Evolutionary conservation across 1,284 basidiomycete species (phyloP), one percentile per base, ranked within the genome.

Genomic region (Ustilago lituana): DNA sequence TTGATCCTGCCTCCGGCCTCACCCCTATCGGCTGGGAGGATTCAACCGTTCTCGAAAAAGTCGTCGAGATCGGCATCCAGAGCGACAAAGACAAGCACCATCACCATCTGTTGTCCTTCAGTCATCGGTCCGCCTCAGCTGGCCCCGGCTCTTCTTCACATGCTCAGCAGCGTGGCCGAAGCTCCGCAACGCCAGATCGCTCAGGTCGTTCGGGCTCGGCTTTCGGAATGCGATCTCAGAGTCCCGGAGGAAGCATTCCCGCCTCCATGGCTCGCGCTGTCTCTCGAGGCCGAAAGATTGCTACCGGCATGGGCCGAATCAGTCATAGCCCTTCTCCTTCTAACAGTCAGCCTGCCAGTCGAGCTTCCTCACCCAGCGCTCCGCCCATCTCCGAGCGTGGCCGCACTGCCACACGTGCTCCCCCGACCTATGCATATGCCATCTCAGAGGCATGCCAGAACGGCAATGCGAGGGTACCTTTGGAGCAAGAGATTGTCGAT

Each of bases 1-100:
- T 81, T 23, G 77, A 81, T 41, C 47, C 79, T 2, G 39, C 62
- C 4, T 59, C 73, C 14, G 70, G 67, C 32, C 63, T 72, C 35
- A 68, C 64, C 14, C 77, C 78, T 9, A 50, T 79, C 33, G 68
- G 56, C 52, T 82, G 75, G 75, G 80, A 82, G 39, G 78, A 79
- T 26, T 68, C 71, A 8, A 77, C 78, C 20, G 44, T 82, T 3
- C 67, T 82, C 49, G 77, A 82, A 44, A 77, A 77, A 44, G 69
- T 69, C 20, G 72, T 81, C 26, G 74, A 80, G 49, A 80, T 81
- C 19, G 78, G 79, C 23, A 69, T 80, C 4, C 62, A 63, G 4
- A 50, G 44, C 61, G 67, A 61, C 38, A 70, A 70, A 45, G 61
- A 61, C 6, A 65, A 61, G 47, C 58, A 64, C 32, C 50, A 50